Base-by-base conservation (phyloP, 129 eudicot species). In the Erigeron canadensis region DNA sequence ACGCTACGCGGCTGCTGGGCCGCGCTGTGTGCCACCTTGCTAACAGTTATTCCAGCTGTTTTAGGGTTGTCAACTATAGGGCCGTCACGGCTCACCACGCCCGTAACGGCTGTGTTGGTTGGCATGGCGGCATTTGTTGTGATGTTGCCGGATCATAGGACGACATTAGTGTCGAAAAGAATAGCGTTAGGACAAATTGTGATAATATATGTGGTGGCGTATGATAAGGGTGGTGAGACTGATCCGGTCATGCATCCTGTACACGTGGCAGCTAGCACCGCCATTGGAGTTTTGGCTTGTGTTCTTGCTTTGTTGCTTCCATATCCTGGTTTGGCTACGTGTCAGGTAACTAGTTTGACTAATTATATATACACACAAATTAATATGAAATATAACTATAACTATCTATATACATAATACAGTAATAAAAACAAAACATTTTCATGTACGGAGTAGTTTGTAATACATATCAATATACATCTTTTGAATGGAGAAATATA, bases 171-270 rank as follows among this genome's bases (percentile, higher is more conserved):
- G 63, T 62, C 95, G 15, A 94, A 89, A 72, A 72, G 96, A 50
- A 89, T 94, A 40, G 98, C 96, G 21, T 74, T 94, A 44, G 98
- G 98, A 1, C 96, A 94, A 77, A 81, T 89, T 69, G 98, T 94
- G 43, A 68, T 94, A 5, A 75, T 89, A 5, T 94, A 94, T 72
- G 96, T 89, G 37, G 48, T 79, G 28, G 95, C 84, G 23, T 87
- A 38, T 68, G 84, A 83, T 34, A 80, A 74, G 28, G 87, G 93
- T 50, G 86, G 53, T 8, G 41, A 54, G 7, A 74, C 87, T 44
- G 92, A 87, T 57, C 80, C 95, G 0, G 79, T 94, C 5, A 85
- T 87, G 96, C 96, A 89, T 70, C 96, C 96, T 8, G 61, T 94
- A 16, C 95, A 81, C 63, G 88, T 94, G 66, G 90, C 95, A 1